Percentiles rank a stretch among this genome's conserved stretches.
Conservation (phyloP, 352 stramenopile species). For the Plasmopara viticola region DNA sequence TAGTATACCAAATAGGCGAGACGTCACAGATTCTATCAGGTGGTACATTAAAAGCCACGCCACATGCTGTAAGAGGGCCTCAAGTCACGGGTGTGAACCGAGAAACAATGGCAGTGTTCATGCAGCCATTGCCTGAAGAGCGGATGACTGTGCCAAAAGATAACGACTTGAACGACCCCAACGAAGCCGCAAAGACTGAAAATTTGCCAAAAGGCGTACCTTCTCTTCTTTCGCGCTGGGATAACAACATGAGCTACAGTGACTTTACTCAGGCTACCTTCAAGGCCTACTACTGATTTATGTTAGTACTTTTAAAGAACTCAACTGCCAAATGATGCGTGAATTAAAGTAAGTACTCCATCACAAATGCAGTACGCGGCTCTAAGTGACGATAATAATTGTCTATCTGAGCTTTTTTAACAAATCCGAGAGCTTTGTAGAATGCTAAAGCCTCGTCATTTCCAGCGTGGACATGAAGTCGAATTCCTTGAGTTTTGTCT, state of each 20-base stretch:
- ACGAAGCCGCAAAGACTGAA: constrained; percentile 52
- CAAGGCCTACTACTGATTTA: constrained; percentile 80
- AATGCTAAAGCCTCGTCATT: constrained; percentile 61
- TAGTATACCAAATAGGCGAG: constrained; percentile 95
- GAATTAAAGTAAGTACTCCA: constrained; percentile 26
- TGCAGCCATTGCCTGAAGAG: constrained; percentile 90
- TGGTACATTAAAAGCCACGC: constrained; percentile 87
- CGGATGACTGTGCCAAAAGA: constrained; percentile 64
- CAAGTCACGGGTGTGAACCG: constrained; percentile 73
- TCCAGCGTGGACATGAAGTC: constrained; percentile 53
- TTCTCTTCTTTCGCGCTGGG: constrained; percentile 81
- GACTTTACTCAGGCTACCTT: constrained; percentile 90
- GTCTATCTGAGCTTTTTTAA: constrained; percentile 36
- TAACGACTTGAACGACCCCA: constrained; percentile 20
- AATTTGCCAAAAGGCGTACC: constrained; percentile 78
- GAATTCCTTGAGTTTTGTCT: constrained; percentile 20
- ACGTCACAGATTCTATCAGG: constrained; percentile 93
- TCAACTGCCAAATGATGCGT: too few relatives aligned
- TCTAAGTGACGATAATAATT: constrained; percentile 63
- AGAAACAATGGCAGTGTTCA: constrained; percentile 96
- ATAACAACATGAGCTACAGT: constrained; percentile 85
- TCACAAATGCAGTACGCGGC: constrained; percentile 43
- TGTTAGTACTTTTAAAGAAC: background rate
- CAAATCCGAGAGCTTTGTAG: constrained; percentile 48
- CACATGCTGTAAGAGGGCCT: constrained; percentile 85